A percentile compares a stretch with the other conserved stretches of the same genome.
These are phyloP conservation scores for Venturia carpophila DNA, from an alignment of 2,329 filamentous ascomycete species.

Conservation along the genomic window DNA sequence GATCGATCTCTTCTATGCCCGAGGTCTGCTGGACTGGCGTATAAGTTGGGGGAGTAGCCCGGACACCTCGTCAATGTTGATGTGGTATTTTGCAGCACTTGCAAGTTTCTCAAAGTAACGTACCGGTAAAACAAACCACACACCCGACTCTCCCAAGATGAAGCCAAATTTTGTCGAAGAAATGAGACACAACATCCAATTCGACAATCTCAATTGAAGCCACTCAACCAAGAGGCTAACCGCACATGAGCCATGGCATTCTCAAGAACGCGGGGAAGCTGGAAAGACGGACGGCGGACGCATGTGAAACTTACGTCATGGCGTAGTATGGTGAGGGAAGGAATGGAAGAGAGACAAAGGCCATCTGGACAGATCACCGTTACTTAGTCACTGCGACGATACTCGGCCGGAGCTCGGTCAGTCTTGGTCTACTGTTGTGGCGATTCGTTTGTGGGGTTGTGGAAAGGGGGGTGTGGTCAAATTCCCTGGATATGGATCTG, in stretches of 20 bases:
- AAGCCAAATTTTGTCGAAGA: background rate
- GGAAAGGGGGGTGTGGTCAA: too few relatives aligned
- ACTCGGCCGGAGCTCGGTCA: background rate
- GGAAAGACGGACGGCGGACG: background rate
- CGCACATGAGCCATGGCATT: background rate
- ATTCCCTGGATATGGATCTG: too few relatives aligned
- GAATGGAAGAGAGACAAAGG: background rate
- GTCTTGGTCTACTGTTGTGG: background rate
- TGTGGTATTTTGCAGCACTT: background rate
- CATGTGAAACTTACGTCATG: conserved; percentile 10
- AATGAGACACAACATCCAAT: background rate
- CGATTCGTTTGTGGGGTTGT: background rate
- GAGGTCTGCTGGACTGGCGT: background rate
- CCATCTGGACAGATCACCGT: background rate
- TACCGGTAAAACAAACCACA: background rate
- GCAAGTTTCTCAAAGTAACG: background rate
- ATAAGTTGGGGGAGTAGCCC: background rate
- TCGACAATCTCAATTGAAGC: background rate
- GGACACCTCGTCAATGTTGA: background rate
- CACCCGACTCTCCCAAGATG: background rate
- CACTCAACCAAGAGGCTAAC: background rate
- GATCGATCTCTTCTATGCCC: background rate
- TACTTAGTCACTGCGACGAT: background rate
- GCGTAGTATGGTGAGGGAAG: background rate
- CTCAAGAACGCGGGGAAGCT: background rate